Base-by-base conservation (phyloP, 1,284 basidiomycete species). In the Fomes fomentarius region DNA sequence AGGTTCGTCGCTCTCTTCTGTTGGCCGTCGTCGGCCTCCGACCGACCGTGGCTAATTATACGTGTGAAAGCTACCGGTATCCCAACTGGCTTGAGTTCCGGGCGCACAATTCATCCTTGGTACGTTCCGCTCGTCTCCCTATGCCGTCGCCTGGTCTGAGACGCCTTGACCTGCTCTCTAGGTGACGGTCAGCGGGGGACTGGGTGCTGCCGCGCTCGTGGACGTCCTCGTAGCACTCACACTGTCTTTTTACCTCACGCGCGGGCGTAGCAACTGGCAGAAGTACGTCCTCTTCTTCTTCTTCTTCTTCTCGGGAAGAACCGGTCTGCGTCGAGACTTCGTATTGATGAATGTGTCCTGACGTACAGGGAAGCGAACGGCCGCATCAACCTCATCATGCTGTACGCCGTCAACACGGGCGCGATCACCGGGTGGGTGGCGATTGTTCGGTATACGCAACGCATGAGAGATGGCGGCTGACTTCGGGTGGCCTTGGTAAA, bases 331-430 rank as follows among this genome's bases (percentile, higher is more conserved):
- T n/a, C 7, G 2, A 9, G n/a, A 15, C n/a, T 8, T 33, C 1
- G n/a, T 9, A n/a, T 14, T 5, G 10, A 15, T 26, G 51, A 38
- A 11, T 25, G 6, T 12, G 11, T 22, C 39, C 19, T 21, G n/a
- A n/a, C n/a, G n/a, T n/a, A 14, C 26, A 58, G 57, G 41, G n/a
- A 21, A 14, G 45, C 52, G 19, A 58, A 50, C 37, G 52, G 52
- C 50, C 47, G 28, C 45, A 39, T 58, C 30, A 52, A 54, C 40
- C 25, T 54, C 9, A 54, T 58, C 49, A 54, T 58, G 46, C 15
- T 58, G 38, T 57, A 58, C 34, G 55, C 52, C 31, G 55, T 61
- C 33, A 58, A 61, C 28, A 55, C 56, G n/a, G 59, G 57, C 24
- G 57, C 52, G n/a, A 51, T 58, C 47, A 58, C 57, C 22, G 50